Evolutionary conservation across 805 yeast species (phyloP), one percentile per base, ranked within the genome.

Genomic region (Teunomyces atbi): DNA sequence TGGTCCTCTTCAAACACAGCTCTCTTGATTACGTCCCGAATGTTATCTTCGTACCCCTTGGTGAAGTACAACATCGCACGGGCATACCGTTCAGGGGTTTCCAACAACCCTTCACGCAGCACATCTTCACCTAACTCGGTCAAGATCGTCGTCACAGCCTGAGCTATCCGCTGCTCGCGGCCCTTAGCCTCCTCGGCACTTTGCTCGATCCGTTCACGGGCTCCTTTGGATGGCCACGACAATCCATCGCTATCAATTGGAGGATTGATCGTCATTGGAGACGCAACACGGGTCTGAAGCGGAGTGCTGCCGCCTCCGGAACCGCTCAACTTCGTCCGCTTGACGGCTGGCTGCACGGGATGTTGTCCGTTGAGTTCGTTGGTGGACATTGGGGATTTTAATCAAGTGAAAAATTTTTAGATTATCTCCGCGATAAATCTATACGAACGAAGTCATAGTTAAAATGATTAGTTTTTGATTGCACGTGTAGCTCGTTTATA

Each of bases 1-100:
- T 94, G 99, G 63, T 94, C 96, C 64, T 94, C 98, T 64, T 94
- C 97, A 58, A 94, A 94, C 5, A 94, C 96, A 0, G 99, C 99
- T 50, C 91, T 78, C 58, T 94, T 92, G 60, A 94, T 86, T 21
- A 90, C 96, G 61, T 89, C 96, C 51, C 88, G 78, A 49, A 94
- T 86, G 64, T 90, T 91, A 56, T 91, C 96, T 67, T 92, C 96
- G 62, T 94, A 94, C 18, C 99, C 99, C 63, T 89, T 89, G 16
- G 99, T 94, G 74, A 94, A 89, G 60, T 76, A 92, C 38, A 94
- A 76, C 96, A 94, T 89, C 4, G 99, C 99, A 50, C 95, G 77
- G 0, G 99, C 99, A 65, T 91, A 94, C 53, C 99, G 73, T 59
- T 89, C 92, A 1, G 99, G 99, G 1, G 99, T 94, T 60, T 90